A percentile compares a stretch with the other conserved stretches of the same genome.
These are phyloP conservation scores for Citrus inodora DNA, from an alignment of 345 rosid species.

Conservation along the genomic window DNA sequence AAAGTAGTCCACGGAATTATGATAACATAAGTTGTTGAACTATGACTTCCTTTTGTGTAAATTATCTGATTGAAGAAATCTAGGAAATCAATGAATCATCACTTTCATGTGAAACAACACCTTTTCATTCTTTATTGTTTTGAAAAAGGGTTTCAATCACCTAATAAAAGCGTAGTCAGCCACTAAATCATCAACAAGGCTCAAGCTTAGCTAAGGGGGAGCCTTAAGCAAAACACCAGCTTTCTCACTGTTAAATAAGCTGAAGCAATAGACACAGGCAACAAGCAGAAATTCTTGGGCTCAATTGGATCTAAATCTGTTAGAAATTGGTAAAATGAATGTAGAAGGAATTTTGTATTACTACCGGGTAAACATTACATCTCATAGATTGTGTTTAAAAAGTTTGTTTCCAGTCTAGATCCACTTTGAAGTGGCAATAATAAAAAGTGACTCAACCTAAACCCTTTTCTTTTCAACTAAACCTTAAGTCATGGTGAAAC, in stretches of 20 bases:
- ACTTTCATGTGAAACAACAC: constrained; percentile 24
- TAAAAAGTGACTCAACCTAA: background rate
- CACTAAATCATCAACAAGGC: background rate
- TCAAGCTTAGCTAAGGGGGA: background rate
- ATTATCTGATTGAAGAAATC: constrained; percentile 26
- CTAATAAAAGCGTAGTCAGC: background rate
- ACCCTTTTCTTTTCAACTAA: background rate
- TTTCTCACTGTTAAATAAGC: background rate
- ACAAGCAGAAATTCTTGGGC: background rate
- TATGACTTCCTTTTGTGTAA: constrained; percentile 5
- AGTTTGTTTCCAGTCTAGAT: background rate
- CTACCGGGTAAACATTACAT: background rate
- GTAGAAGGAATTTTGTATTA: background rate
- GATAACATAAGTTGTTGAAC: background rate
- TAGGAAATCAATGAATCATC: constrained; percentile 21
- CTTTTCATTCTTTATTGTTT: constrained; percentile 6
- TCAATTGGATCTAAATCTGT: background rate
- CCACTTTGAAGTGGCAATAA: background rate
- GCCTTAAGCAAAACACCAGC: background rate
- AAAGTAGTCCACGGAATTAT: background rate
- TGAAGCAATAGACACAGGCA: background rate
- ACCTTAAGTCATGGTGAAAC: background rate
- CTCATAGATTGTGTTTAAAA: background rate
- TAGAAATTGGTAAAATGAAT: background rate
- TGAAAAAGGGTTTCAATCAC: background rate